Conservation (phyloP, 345 rosid genomes). For the Excoecaria agallocha region DNA sequence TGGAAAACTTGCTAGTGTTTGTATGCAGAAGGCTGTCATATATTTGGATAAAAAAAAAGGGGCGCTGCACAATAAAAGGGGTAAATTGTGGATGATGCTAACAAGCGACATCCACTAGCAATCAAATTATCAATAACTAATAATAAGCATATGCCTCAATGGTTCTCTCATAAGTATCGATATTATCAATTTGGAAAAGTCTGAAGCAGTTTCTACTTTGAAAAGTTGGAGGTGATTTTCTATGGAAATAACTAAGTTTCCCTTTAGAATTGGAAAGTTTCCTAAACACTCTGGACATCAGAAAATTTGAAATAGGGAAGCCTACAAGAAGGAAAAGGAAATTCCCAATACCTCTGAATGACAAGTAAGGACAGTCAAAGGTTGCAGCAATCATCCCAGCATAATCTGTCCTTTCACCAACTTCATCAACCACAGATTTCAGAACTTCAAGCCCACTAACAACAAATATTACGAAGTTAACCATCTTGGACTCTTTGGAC, state of each 20-base stretch:
- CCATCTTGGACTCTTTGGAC: slow-evolving; percentile 36
- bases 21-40: no score
- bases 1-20: no score
- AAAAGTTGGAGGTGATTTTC: not conserved
- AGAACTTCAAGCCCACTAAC: slow-evolving; percentile 55
- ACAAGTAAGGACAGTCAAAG: slow-evolving; percentile 56
- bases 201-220: no score
- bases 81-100: no score
- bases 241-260: not conserved
- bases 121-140: no score
- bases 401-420: slow-evolving; percentile 27
- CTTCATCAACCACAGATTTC: slow-evolving; percentile 43
- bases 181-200: no score
- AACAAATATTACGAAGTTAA: slow-evolving; percentile 69
- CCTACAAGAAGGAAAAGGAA: not conserved
- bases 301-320: not conserved
- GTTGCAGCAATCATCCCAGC: slow-evolving; percentile 32
- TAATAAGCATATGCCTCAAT: not conserved
- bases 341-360: slow-evolving; percentile 57
- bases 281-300: not conserved
- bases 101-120: no score
- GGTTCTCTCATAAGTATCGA: not conserved
- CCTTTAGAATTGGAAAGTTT: not conserved
- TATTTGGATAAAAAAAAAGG: no score
- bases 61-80: no score